Evolutionary conservation across 2,329 filamentous ascomycete species (phyloP).

Genomic region (Colletotrichum sp.): DNA sequence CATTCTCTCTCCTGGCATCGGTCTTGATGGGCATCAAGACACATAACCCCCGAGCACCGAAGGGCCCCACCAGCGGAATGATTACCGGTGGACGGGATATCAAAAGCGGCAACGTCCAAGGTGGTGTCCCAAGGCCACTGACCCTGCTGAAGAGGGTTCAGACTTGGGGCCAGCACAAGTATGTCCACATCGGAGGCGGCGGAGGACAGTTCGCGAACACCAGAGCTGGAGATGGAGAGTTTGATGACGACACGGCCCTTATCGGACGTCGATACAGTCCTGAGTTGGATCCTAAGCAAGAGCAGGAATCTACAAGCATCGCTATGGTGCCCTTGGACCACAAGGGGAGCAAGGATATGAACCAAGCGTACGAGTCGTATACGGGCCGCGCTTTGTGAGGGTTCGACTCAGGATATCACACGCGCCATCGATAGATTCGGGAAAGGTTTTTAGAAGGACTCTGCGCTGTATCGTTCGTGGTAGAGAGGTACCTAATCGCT

Average conservation of each 20-base stretch:
- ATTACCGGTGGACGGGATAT: neutral
- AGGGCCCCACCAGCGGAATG: slow-evolving; percentile 6
- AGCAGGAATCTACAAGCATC: neutral
- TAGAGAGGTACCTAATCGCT: accelerated
- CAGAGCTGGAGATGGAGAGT: neutral
- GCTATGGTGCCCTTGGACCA: slow-evolving; percentile 21
- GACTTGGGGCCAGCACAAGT: slow-evolving; percentile 31
- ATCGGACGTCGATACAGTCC: neutral
- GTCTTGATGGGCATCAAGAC: slow-evolving; percentile 11
- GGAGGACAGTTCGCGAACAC: neutral
- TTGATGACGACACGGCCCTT: neutral
- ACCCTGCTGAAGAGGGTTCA: slow-evolving; percentile 18
- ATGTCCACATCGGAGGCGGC: slow-evolving; percentile 30
- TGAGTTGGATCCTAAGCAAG: neutral
- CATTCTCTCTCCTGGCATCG: slow-evolving; percentile 24
- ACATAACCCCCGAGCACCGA: neutral
- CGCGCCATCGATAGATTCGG: neutral
- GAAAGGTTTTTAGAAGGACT: neutral
- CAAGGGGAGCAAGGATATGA: slow-evolving; percentile 26
- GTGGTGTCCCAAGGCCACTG: neutral
- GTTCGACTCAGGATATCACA: neutral
- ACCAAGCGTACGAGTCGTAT: slow-evolving; percentile 29
- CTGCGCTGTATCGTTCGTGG: accelerated
- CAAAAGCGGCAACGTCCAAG: neutral
- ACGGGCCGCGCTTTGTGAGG: neutral